These are phyloP conservation scores for Dendrobium chrysotoxum DNA, from an alignment of 106 monocot genomes.

Conservation along the genomic window DNA sequence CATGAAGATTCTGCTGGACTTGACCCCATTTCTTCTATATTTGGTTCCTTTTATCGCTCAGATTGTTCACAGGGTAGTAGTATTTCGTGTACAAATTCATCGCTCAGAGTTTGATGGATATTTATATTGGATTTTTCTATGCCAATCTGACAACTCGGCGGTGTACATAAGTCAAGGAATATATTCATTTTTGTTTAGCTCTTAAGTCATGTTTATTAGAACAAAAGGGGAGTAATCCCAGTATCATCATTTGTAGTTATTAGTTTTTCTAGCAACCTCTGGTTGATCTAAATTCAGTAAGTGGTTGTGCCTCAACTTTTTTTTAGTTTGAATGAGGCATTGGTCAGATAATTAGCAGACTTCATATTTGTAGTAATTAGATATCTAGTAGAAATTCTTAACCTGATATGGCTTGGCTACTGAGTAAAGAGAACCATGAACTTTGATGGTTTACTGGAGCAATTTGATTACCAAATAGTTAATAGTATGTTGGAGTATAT, in stretches of 20 bases:
- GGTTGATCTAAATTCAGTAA: background rate
- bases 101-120: conserved; percentile 17
- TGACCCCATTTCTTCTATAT: conserved; percentile 73
- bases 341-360: background rate
- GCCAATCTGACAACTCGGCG: background rate
- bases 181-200: conserved; percentile 2
- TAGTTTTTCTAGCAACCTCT: conserved; percentile 5
- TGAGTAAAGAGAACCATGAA: background rate
- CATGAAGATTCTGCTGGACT: conserved; percentile 36
- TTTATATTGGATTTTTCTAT: conserved; percentile 30
- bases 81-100: conserved; percentile 36
- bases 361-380: background rate
- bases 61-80: conserved; percentile 32
- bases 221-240: conserved; percentile 5
- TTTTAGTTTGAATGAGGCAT: conserved; percentile 30
- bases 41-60: conserved; percentile 43
- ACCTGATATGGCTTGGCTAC: background rate
- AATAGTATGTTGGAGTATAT: background rate
- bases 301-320: conserved; percentile 21
- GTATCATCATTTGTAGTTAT: background rate
- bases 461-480: too few species aligned
- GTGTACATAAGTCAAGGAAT: conserved; percentile 37
- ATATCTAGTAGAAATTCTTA: background rate
- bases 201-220: background rate
- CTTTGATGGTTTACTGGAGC: background rate